Evolutionary conservation across 441 rosid species (phyloP).

Genomic region (Populus hybrid): DNA sequence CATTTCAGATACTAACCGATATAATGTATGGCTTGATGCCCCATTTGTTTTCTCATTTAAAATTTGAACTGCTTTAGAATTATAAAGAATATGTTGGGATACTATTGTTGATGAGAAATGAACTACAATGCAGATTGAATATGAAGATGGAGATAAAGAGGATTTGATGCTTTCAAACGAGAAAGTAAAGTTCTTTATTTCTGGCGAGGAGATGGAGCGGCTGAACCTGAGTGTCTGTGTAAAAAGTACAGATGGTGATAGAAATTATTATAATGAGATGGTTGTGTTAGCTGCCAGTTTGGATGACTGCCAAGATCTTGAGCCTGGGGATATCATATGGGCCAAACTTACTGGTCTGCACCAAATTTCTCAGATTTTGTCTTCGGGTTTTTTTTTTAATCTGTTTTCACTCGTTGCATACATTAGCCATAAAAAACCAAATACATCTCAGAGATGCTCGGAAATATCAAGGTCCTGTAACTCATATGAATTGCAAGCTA

Average conservation of each 20-base stretch:
- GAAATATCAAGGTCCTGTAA: neutral
- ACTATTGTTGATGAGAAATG: slow-evolving; percentile 6
- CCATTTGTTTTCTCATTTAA: neutral
- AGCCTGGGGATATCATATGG: slow-evolving; percentile 94
- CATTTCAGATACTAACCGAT: slow-evolving; percentile 51
- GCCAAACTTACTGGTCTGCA: slow-evolving; percentile 92
- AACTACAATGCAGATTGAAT: slow-evolving; percentile 56
- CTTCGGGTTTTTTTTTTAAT: neutral
- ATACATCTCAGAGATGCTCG: neutral
- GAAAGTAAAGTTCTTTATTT: slow-evolving; percentile 60
- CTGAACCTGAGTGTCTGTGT: slow-evolving; percentile 45
- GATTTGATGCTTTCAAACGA: slow-evolving; percentile 65
- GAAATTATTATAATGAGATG: slow-evolving; percentile 77
- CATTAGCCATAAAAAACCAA: neutral
- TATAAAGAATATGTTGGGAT: neutral
- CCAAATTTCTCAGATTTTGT: slow-evolving; percentile 19
- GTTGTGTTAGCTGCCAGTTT: slow-evolving; percentile 85
- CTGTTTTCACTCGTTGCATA: neutral
- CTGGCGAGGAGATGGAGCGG: slow-evolving; percentile 66
- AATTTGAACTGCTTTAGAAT: neutral
- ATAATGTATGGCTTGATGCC: slow-evolving; percentile 51
- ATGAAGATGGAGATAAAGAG: slow-evolving; percentile 87
- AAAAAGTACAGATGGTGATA: slow-evolving; percentile 45
- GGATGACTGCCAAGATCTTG: slow-evolving; percentile 79
- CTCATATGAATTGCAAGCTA: neutral